These are phyloP conservation scores for Macrophomina phaseolina DNA, from an alignment of 2,329 filamentous ascomycete species.

Conservation along the genomic window DNA sequence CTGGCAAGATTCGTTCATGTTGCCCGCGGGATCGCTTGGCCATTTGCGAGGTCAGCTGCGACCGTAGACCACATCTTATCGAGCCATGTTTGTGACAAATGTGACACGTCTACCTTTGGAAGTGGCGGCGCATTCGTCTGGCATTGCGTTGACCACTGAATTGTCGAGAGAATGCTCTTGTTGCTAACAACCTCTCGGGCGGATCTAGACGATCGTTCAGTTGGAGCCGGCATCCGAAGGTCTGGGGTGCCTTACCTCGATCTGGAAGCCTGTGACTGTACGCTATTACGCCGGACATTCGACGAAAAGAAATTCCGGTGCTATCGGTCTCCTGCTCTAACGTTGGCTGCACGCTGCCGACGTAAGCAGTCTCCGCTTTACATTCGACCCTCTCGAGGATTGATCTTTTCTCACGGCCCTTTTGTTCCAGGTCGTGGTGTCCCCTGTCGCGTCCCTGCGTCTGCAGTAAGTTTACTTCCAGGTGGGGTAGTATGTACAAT, in stretches of 20 bases:
- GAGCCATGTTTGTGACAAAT: not conserved
- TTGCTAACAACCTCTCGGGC: conserved; percentile 9
- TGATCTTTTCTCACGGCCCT: not conserved
- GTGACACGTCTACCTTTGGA: not conserved
- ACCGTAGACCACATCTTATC: not conserved
- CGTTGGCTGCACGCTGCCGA: not conserved
- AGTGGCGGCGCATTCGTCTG: conserved; percentile 2
- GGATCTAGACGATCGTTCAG: conserved; percentile 17
- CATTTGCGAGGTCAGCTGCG: not conserved
- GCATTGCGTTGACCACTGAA: not conserved
- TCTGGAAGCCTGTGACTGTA: not conserved
- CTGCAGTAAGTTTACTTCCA: not conserved
- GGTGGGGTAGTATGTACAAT: not conserved
- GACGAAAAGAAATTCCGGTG: not conserved
- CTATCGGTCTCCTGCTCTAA: too few species aligned
- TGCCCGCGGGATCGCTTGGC: not conserved
- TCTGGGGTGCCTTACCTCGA: not conserved
- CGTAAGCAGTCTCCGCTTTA: not conserved
- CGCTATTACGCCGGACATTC: not conserved
- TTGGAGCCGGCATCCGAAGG: conserved; percentile 1
- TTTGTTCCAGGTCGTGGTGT: not conserved
- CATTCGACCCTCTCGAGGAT: not conserved
- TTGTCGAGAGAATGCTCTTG: conserved; percentile 1
- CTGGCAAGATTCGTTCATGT: not conserved
- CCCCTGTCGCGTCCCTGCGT: not conserved